Evolutionary conservation across 441 rosid genomes (phyloP), one percentile per base, ranked within the genome.

Genomic region (Capsella rubella): DNA sequence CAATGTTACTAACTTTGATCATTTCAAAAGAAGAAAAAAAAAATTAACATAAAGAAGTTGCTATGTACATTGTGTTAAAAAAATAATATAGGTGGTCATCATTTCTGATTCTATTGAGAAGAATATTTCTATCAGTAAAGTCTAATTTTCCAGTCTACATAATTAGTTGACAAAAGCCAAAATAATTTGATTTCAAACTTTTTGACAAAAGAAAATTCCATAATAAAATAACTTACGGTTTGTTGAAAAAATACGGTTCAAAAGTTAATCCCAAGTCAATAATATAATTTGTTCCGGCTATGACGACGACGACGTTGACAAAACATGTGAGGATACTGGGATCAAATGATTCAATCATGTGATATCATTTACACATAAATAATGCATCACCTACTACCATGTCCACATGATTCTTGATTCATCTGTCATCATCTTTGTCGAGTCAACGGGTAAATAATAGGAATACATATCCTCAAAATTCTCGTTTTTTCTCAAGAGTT

Each of bases 291-390:
- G 45, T 29, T 61, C 69, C 8, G 5, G 5, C 15, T 3, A 43
- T 18, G 47, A 74, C 12, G 40, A 37, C 40, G 40, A 37, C 49
- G 25, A 21, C 0, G 62, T 50, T 51, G 69, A 60, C 25, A 52
- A 43, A 51, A 51, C 68, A 67, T 67, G 63, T 47, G 57, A 65
- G 31, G 31, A 50, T 21, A 54, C 28, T 8, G 54, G 60, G 60
- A 61, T 53, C 57, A 68, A 21, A 75, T 67, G 2, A 72, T 63
- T 18, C 59, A 35, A 45, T 61, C 34, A 68, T 45, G 61, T 68
- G 69, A 47, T 31, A 69, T 68, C 69, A 68, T 61, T 28, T 18
- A 69, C 46, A 46, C 40, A 53, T 28, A 21, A 21, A 21, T 21
- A 21, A 21, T 21, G 0, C 64, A 68, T 55, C 54, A 68, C 53